Base-by-base conservation (phyloP, 2,329 filamentous ascomycete genomes). In the Aquanectria penicillioides region DNA sequence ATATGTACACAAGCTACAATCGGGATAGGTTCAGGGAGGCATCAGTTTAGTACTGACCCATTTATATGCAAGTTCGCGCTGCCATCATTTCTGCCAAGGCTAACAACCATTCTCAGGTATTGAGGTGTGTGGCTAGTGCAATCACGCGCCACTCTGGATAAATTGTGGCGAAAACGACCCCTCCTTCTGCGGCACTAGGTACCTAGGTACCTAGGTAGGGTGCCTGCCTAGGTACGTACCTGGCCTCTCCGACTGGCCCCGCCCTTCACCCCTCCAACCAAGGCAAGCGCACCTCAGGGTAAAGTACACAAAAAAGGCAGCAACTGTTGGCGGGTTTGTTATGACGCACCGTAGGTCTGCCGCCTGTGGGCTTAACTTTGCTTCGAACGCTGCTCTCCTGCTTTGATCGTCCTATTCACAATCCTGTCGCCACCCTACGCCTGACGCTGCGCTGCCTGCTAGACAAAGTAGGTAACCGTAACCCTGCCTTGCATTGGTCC, bases 251-350 rank as follows among this genome's bases (percentile, higher is more conserved):
- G n/a, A n/a, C n/a, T 41, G 31, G 20, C 65, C 63, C 67, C 67
- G 62, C 61, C 56, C 49, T 56, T 68, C 60, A 68, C 66, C 68
- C 68, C 68, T 70, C 66, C 67, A 63, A 68, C 67, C 60, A 56
- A 43, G 13, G 29, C 41, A 36, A 31, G n/a, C n/a, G 25, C 31
- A 31, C 50, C 15, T 34, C 33, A 47, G 41, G 23, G 17, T 52
- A 65, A 54, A 57, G 63, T 68, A 67, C 61, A 68, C 57, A 67
- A 66, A 61, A 63, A 62, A 61, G 59, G 50, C 58, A 61, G 37
- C 57, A 57, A 31, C 8, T 10, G 23, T n/a, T 43, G 33, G 46
- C 41, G 18, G 64, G 34, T 52, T 65, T 69, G 66, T 68, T 69
- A 70, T 70, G 68, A 70, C 68, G 68, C 68, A 70, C 57, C 33